Evolutionary conservation across 192 early-diverging fungal species (phyloP).

Genomic region (Rhizoclosmatium sp.): DNA sequence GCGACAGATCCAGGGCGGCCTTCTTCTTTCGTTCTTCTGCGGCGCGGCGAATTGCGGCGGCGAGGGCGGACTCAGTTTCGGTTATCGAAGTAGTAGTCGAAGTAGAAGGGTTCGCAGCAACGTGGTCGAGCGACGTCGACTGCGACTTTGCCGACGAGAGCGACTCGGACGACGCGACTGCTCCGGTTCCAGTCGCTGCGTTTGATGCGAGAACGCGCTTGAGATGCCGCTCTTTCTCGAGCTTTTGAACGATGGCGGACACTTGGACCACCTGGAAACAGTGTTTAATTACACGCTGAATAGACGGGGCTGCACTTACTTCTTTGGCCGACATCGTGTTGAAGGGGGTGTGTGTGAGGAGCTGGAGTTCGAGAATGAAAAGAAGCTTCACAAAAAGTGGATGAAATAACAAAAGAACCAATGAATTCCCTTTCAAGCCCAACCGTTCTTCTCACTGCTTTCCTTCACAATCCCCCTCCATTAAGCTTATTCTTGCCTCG

Average conservation of each 20-base stretch:
- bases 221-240: constrained; percentile 31
- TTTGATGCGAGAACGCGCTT: neutral
- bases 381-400: no score
- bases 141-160: neutral
- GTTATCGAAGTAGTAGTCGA: no score
- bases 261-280: neutral
- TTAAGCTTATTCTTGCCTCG: no score
- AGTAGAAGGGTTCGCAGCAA: neutral
- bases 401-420: no score
- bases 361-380: no score
- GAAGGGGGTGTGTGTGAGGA: no score
- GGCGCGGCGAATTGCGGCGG: constrained; percentile 1
- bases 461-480: no score
- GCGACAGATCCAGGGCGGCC: neutral
- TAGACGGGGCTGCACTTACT: neutral
- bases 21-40: neutral
- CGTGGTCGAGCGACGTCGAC: neutral
- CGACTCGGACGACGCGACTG: neutral
- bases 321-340: neutral
- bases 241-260: constrained; percentile 31
- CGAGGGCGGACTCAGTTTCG: neutral
- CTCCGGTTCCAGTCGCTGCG: neutral
- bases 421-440: no score
- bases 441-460: no score
- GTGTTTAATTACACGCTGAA: neutral